phyloP scores from a whole-genome alignment of 2,329 filamentous ascomycete genomes.

The Lachnellula arida region DNA sequence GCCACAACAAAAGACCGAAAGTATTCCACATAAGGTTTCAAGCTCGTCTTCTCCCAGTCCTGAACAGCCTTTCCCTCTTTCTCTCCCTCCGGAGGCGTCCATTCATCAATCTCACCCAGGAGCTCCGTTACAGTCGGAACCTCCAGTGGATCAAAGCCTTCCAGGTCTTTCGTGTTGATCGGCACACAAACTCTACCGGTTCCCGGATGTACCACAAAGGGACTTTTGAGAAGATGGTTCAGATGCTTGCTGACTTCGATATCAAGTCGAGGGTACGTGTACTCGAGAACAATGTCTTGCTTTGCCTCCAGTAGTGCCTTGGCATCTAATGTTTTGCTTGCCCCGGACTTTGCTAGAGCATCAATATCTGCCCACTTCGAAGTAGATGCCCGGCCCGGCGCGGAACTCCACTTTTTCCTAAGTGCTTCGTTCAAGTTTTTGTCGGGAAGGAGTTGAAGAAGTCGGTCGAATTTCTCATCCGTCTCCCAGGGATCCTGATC shows the following conservation, averaged over 20 bases:
- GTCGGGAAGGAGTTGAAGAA: slow-evolving; percentile 83
- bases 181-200: slow-evolving; percentile 94
- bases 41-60: slow-evolving; percentile 95
- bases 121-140: slow-evolving; percentile 89
- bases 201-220: slow-evolving; percentile 93
- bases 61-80: slow-evolving; percentile 50
- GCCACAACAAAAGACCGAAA: slow-evolving; percentile 77
- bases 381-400: slow-evolving; percentile 68
- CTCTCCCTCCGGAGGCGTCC: slow-evolving; percentile 48
- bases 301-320: slow-evolving; percentile 79
- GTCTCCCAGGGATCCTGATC: slow-evolving; percentile 82
- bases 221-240: slow-evolving; percentile 95
- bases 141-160: slow-evolving; percentile 77
- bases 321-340: slow-evolving; percentile 66
- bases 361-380: slow-evolving; percentile 96
- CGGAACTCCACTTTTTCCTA: slow-evolving; percentile 84
- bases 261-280: slow-evolving; percentile 95
- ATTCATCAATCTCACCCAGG: slow-evolving; percentile 80
- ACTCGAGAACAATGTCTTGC: slow-evolving; percentile 93
- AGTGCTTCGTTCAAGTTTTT: slow-evolving; percentile 70
- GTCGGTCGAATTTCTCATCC: slow-evolving; percentile 65
- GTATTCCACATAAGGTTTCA: slow-evolving; percentile 88
- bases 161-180: slow-evolving; percentile 70
- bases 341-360: slow-evolving; percentile 70
- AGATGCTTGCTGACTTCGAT: slow-evolving; percentile 96